A percentile compares a stretch with the other conserved stretches of the same genome.
Evolutionary conservation across 2,329 filamentous ascomycete genomes (phyloP).

Genomic region (Aspergillus hortae): DNA sequence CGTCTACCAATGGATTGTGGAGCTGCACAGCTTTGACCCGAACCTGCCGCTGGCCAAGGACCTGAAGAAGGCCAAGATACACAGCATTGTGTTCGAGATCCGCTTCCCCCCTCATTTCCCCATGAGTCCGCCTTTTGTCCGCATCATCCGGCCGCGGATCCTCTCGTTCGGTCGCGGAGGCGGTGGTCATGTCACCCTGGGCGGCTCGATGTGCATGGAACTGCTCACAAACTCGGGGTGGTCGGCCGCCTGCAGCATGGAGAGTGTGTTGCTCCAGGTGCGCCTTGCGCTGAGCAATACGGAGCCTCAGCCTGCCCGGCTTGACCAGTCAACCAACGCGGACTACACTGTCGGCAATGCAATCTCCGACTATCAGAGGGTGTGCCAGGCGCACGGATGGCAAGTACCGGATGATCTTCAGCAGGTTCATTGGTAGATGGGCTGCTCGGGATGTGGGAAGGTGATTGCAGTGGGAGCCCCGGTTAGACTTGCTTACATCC

Average conservation of each 20-base stretch:
- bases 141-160: slow-evolving; percentile 77
- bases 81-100: slow-evolving; percentile 74
- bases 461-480: too few relatives aligned
- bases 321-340: slow-evolving; percentile 39
- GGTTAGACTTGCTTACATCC: too few relatives aligned
- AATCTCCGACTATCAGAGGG: slow-evolving; percentile 67
- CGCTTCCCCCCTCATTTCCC: slow-evolving; percentile 76
- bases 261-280: slow-evolving; percentile 77
- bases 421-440: slow-evolving; percentile 32
- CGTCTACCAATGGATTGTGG: slow-evolving; percentile 87
- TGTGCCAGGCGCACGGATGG: slow-evolving; percentile 70
- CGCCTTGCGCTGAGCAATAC: slow-evolving; percentile 68
- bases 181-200: slow-evolving; percentile 79
- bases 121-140: slow-evolving; percentile 76
- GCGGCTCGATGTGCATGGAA: slow-evolving; percentile 83
- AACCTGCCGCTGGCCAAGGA: slow-evolving; percentile 68
- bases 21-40: slow-evolving; percentile 76
- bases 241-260: slow-evolving; percentile 69
- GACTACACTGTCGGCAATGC: slow-evolving; percentile 71
- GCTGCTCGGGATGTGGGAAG: background rate
- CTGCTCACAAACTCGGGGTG: slow-evolving; percentile 80
- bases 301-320: slow-evolving; percentile 69
- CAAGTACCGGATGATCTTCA: slow-evolving; percentile 61
- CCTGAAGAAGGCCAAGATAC: slow-evolving; percentile 60
- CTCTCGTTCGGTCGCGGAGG: slow-evolving; percentile 68